phyloP scores from a whole-genome alignment of 352 stramenopile species.

The Pythium biforme region DNA sequence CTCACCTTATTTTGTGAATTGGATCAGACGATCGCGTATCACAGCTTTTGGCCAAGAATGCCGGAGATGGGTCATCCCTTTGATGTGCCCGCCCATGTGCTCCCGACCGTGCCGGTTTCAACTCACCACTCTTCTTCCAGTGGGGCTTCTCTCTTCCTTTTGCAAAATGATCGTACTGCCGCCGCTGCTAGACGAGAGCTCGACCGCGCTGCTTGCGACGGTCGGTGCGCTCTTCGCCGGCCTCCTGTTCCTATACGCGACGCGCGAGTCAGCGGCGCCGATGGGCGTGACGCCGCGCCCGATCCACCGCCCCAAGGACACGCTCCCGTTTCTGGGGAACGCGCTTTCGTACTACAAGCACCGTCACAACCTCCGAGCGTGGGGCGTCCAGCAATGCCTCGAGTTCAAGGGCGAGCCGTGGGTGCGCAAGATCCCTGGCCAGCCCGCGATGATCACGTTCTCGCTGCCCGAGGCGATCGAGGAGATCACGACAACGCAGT shows the following conservation, averaged over 20 bases:
- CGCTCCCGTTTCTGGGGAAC: constrained; percentile 13
- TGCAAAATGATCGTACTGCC: constrained; percentile 13
- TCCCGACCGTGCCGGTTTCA: no score
- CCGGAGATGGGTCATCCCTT: no score
- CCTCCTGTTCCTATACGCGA: constrained; percentile 1
- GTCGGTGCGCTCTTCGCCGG: background rate
- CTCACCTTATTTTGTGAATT: background rate
- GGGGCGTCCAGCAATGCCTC: constrained; percentile 7
- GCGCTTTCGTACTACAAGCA: constrained; percentile 4
- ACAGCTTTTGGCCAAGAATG: background rate
- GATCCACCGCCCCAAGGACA: background rate
- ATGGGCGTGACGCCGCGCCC: constrained; percentile 4
- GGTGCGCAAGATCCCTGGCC: constrained; percentile 22
- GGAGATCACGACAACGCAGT: constrained; percentile 39
- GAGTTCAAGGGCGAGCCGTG: constrained; percentile 31
- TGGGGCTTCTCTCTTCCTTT: background rate
- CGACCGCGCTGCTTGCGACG: background rate
- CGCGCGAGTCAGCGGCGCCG: background rate
- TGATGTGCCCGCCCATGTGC: no score
- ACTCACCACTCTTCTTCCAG: no score
- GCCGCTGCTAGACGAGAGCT: background rate
- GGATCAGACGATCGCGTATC: background rate
- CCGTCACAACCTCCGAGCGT: constrained; percentile 7
- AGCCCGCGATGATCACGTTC: constrained; percentile 27
- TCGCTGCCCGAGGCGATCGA: constrained; percentile 27